Percentiles rank a stretch among this genome's conserved stretches.
Evolutionary conservation across 331 rosid genomes (phyloP).

Genomic region (Quercus phellos): DNA sequence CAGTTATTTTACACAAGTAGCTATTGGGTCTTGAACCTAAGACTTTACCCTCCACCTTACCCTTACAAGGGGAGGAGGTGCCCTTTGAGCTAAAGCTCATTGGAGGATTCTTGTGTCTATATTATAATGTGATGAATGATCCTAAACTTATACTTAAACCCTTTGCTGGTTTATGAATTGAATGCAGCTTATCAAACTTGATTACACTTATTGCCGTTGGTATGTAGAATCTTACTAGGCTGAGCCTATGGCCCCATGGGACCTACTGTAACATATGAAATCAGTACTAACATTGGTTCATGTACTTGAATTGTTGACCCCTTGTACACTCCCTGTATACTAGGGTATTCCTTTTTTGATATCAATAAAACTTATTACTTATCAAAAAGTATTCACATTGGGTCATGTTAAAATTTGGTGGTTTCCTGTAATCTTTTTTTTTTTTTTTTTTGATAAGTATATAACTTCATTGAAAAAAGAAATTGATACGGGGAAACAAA

Average conservation of each 20-base stretch:
- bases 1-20: no score
- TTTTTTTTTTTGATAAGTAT: no score
- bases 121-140: not conserved
- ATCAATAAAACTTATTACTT: no score
- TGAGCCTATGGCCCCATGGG: not conserved
- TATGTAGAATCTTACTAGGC: not conserved
- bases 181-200: not conserved
- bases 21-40: not conserved
- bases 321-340: no score
- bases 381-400: not conserved
- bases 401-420: not conserved
- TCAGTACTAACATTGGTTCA: not conserved
- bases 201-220: not conserved
- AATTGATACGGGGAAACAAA: no score
- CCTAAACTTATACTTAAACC: not conserved
- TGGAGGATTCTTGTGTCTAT: no score
- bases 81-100: no score
- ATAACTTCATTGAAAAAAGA: no score
- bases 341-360: no score
- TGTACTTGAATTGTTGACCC: not conserved
- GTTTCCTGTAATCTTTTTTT: not conserved
- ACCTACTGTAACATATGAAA: not conserved
- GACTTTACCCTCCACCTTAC: no score
- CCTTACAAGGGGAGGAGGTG: no score
- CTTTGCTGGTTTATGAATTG: not conserved